Conservation (phyloP, 306 rosid genomes). For the Lathyrus sativus region DNA sequence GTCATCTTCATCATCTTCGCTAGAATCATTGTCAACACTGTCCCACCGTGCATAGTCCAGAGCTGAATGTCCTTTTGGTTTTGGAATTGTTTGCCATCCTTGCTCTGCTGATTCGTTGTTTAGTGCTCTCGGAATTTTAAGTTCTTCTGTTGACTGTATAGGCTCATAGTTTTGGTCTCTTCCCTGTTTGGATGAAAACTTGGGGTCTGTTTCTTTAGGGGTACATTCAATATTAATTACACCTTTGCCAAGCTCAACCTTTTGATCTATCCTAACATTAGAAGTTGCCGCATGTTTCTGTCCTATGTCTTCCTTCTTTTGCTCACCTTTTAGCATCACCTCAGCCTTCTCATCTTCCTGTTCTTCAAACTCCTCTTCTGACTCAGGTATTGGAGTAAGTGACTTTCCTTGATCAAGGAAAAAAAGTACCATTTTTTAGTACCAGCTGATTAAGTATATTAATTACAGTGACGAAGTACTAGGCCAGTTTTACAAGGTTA, state of each 20-base stretch:
- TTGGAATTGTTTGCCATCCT: constrained; percentile 92
- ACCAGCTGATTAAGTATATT: constrained; percentile 39
- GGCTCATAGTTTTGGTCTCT: constrained; percentile 46
- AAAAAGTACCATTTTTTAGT: constrained; percentile 46
- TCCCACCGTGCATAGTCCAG: constrained; percentile 93
- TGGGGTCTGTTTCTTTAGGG: constrained; percentile 40
- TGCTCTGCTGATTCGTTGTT: constrained; percentile 44
- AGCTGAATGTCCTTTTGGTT: constrained; percentile 93
- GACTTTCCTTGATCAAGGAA: constrained; percentile 87
- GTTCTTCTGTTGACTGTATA: constrained; percentile 39
- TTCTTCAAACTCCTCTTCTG: constrained; percentile 84
- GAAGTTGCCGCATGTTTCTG: constrained; percentile 36
- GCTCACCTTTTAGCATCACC: constrained; percentile 38
- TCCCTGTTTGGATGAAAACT: constrained; percentile 44
- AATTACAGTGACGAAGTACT: constrained; percentile 22
- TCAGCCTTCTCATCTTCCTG: constrained; percentile 57
- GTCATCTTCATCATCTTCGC: constrained; percentile 71
- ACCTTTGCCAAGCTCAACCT: constrained; percentile 42
- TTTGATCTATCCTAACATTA: constrained; percentile 39
- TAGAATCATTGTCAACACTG: constrained; percentile 85
- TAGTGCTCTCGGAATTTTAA: constrained; percentile 41
- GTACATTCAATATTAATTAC: constrained; percentile 29
- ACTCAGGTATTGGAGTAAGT: constrained; percentile 96
- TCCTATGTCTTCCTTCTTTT: constrained; percentile 40
- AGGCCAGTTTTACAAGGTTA: constrained; percentile 22